Conservation (phyloP, 2,329 filamentous ascomycete genomes). For the Blastomyces silverae region DNA sequence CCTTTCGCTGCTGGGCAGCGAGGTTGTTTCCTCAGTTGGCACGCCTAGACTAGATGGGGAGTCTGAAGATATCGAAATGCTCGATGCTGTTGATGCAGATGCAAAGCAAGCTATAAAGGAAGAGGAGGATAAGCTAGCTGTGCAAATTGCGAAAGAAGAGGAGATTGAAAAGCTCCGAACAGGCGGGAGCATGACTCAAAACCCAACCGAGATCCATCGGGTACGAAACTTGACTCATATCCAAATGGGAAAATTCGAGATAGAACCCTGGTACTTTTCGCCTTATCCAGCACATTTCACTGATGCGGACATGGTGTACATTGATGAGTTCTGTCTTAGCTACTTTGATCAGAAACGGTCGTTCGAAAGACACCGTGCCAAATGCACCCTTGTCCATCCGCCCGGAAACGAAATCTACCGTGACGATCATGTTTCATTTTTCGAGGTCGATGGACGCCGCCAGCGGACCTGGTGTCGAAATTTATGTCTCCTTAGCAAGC, state of each 20-base stretch:
- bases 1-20: conserved; percentile 31
- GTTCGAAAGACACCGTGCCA: conserved; percentile 77
- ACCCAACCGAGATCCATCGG: conserved; percentile 90
- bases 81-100: conserved; percentile 33
- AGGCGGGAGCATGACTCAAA: conserved; percentile 96
- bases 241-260: conserved; percentile 84
- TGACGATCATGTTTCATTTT: conserved; percentile 83
- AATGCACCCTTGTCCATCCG: conserved; percentile 86
- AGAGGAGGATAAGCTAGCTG: conserved; percentile 35
- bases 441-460: conserved; percentile 94
- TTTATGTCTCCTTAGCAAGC: conserved; percentile 86
- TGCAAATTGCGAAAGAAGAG: conserved; percentile 60
- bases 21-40: conserved; percentile 34
- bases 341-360: conserved; percentile 81
- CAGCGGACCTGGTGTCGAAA: conserved; percentile 99
- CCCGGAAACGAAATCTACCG: conserved; percentile 98
- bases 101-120: conserved; percentile 28
- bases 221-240: conserved; percentile 92
- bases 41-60: conserved; percentile 35
- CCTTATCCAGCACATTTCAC: conserved; percentile 88
- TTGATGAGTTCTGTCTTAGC: conserved; percentile 93
- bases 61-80: conserved; percentile 41
- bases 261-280: conserved; percentile 98
- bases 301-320: conserved; percentile 83
- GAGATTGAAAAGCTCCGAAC: conserved; percentile 96